Evolutionary conservation across 768 basidiomycete genomes (phyloP).

Genomic region (Phlebiopsis gigantea): DNA sequence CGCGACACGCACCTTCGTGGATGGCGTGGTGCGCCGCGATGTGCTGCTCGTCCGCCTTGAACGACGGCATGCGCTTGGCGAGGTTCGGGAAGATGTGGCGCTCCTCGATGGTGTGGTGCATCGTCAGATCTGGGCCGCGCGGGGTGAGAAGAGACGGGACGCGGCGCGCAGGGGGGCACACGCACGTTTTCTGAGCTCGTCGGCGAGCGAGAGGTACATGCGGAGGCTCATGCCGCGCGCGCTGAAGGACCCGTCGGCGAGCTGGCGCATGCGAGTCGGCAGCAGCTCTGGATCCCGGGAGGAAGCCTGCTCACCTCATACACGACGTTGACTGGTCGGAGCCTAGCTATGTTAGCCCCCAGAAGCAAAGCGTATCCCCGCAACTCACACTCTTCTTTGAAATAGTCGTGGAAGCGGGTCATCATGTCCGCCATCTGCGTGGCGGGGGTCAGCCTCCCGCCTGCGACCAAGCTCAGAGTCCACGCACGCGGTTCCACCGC

Average conservation of each 20-base stretch:
- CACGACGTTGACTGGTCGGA: not conserved
- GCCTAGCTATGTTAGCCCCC: not conserved
- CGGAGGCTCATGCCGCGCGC: slow-evolving; percentile 38
- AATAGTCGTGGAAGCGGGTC: slow-evolving; percentile 27
- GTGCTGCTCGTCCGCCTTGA: slow-evolving; percentile 39
- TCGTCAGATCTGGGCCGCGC: slow-evolving; percentile 39
- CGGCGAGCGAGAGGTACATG: slow-evolving; percentile 36
- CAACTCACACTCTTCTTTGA: slow-evolving; percentile 45
- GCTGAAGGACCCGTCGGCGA: slow-evolving; percentile 48
- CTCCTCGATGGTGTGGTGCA: slow-evolving; percentile 55
- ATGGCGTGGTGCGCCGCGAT: slow-evolving; percentile 46
- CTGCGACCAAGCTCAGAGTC: not conserved
- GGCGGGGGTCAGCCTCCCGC: no score
- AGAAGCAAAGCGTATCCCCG: not conserved
- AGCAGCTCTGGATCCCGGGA: not conserved
- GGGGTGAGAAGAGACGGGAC: not conserved
- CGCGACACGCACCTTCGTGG: slow-evolving; percentile 38
- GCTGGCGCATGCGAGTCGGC: slow-evolving; percentile 25
- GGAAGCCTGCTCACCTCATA: not conserved
- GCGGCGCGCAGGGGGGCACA: slow-evolving; percentile 1
- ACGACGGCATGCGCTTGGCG: slow-evolving; percentile 43
- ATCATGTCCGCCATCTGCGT: slow-evolving; percentile 13
- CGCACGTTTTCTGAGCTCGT: slow-evolving; percentile 38
- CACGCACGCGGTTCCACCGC: slow-evolving; percentile 8
- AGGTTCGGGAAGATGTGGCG: slow-evolving; percentile 46